Evolutionary conservation across 2,329 filamentous ascomycete species (phyloP).

Genomic region (Epichloe aotearoae): DNA sequence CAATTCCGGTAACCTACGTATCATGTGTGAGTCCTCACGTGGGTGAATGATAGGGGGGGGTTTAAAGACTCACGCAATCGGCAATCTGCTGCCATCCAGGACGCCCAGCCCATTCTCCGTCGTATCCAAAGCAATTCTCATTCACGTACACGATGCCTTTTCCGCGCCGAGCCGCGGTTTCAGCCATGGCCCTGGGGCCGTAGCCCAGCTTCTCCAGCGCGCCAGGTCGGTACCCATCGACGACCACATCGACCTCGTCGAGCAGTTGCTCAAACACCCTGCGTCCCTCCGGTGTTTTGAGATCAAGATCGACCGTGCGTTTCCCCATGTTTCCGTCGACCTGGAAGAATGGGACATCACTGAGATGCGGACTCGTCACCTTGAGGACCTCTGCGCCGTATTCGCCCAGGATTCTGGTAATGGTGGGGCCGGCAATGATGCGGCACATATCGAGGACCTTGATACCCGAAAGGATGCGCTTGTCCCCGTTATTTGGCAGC

Average conservation of each 20-base stretch:
- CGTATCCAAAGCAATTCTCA: slow-evolving; percentile 58
- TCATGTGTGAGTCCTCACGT: too few species aligned
- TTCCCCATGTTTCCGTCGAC: slow-evolving; percentile 63
- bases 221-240: slow-evolving; percentile 56
- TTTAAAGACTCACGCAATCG: slow-evolving; percentile 33
- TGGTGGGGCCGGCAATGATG: slow-evolving; percentile 63
- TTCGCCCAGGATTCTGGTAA: slow-evolving; percentile 58
- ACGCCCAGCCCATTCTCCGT: slow-evolving; percentile 45
- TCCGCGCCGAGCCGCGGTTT: slow-evolving; percentile 38
- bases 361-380: slow-evolving; percentile 53
- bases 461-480: slow-evolving; percentile 40
- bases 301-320: slow-evolving; percentile 48
- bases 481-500: slow-evolving; percentile 15
- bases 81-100: slow-evolving; percentile 63
- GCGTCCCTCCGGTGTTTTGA: slow-evolving; percentile 42
- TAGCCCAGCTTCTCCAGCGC: slow-evolving; percentile 52
- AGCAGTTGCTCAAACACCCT: slow-evolving; percentile 45
- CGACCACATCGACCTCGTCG: slow-evolving; percentile 48
- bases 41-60: too few species aligned
- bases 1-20: slow-evolving; percentile 37
- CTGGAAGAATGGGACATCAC: slow-evolving; percentile 60
- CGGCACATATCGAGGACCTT: slow-evolving; percentile 64
- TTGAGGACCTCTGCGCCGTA: slow-evolving; percentile 65
- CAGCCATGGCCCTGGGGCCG: slow-evolving; percentile 38
- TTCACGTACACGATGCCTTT: slow-evolving; percentile 55